These are phyloP conservation scores for Excoecaria agallocha DNA, from an alignment of 345 rosid genomes.

Conservation along the genomic window DNA sequence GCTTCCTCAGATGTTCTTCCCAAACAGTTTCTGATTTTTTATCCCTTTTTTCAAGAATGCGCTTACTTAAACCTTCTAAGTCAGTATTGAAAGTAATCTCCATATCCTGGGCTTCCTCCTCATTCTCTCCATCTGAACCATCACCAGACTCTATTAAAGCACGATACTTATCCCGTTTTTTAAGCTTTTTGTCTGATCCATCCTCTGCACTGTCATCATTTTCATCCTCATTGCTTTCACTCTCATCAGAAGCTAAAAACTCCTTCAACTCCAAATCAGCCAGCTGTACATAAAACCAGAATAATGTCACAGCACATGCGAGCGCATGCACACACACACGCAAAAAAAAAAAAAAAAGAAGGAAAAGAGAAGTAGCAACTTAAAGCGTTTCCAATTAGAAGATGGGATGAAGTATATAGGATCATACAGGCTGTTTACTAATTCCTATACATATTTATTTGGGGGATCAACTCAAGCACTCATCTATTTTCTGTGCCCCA, in stretches of 20 bases:
- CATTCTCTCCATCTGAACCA: slow-evolving; percentile 59
- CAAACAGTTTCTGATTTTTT: slow-evolving; percentile 73
- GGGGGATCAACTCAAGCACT: neutral
- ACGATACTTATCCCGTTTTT: slow-evolving; percentile 53
- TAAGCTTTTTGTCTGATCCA: slow-evolving; percentile 42
- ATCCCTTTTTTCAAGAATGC: slow-evolving; percentile 66
- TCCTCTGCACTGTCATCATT: slow-evolving; percentile 31
- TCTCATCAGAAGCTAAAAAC: slow-evolving; percentile 80
- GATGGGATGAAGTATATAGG: neutral
- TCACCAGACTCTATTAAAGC: slow-evolving; percentile 61
- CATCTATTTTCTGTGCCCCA: neutral
- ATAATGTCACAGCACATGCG: slow-evolving; percentile 17
- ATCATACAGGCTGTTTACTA: slow-evolving; percentile 25
- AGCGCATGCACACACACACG: too few relatives aligned
- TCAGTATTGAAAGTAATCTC: slow-evolving; percentile 90
- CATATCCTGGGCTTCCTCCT: slow-evolving; percentile 71
- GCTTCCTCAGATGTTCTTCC: slow-evolving; percentile 61
- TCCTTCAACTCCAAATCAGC: slow-evolving; percentile 79
- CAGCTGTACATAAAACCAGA: slow-evolving; percentile 41
- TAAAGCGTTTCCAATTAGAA: neutral
- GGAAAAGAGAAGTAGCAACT: neutral
- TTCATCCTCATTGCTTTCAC: slow-evolving; percentile 58
- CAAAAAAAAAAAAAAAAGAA: slow-evolving; percentile 5
- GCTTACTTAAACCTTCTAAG: slow-evolving; percentile 83
- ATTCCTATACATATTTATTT: neutral